A percentile compares a stretch with the other conserved stretches of the same genome.
Evolutionary conservation across 2,329 filamentous ascomycete species (phyloP).

Genomic region (Aureobasidium sp.): DNA sequence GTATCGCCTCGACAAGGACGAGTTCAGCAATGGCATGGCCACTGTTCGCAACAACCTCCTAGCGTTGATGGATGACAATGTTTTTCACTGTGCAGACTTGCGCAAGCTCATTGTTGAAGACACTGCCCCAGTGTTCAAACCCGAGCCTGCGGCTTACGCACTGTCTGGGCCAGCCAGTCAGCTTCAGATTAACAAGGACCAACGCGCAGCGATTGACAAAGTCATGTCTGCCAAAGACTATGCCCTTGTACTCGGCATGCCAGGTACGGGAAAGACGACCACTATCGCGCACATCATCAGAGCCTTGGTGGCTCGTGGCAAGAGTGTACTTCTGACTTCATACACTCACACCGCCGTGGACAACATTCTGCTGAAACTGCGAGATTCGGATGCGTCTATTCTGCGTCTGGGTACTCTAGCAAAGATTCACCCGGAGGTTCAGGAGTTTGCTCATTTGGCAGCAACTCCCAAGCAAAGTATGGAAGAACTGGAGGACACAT

Average conservation of each 20-base stretch:
- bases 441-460: slow-evolving; percentile 74
- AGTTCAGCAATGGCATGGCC: slow-evolving; percentile 97
- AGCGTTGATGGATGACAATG: slow-evolving; percentile 77
- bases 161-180: slow-evolving; percentile 49
- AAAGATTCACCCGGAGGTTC: slow-evolving; percentile 84
- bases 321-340: slow-evolving; percentile 86
- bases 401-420: slow-evolving; percentile 77
- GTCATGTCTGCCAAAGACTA: slow-evolving; percentile 96
- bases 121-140: slow-evolving; percentile 65
- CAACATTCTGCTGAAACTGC: slow-evolving; percentile 92
- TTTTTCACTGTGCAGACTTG: slow-evolving; percentile 64
- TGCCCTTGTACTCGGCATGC: slow-evolving; percentile 96
- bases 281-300: slow-evolving; percentile 97
- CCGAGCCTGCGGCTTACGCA: slow-evolving; percentile 55
- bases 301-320: slow-evolving; percentile 78
- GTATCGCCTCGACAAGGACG: slow-evolving; percentile 92
- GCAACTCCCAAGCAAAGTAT: slow-evolving; percentile 66
- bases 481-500: slow-evolving; percentile 75
- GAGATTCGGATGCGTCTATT: slow-evolving; percentile 52
- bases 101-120: slow-evolving; percentile 76
- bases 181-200: slow-evolving; percentile 75
- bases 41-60: slow-evolving; percentile 89
- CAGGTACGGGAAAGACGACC: slow-evolving; percentile 94
- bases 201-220: slow-evolving; percentile 79
- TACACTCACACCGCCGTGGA: slow-evolving; percentile 98